phyloP scores from a whole-genome alignment of 2,329 filamentous ascomycete genomes.

The Talaromyces sp. region DNA sequence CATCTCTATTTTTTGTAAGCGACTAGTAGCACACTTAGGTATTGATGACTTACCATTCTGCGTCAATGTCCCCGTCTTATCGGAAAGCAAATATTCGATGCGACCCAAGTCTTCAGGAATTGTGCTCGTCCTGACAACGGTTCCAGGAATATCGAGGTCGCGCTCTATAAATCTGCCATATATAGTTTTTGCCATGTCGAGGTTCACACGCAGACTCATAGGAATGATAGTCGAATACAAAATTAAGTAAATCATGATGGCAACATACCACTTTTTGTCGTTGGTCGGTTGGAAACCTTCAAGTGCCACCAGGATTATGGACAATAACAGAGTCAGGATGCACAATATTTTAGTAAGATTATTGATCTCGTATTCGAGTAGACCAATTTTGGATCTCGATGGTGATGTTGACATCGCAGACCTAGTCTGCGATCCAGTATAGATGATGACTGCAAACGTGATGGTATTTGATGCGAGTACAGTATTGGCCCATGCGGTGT shows the following conservation, averaged over 20 bases:
- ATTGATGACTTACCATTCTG: slow-evolving; percentile 62
- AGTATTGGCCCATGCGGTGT: slow-evolving; percentile 98
- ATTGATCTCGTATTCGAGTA: slow-evolving; percentile 95
- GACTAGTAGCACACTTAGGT: slow-evolving; percentile 17
- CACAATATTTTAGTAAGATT: slow-evolving; percentile 95
- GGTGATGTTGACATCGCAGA: slow-evolving; percentile 89
- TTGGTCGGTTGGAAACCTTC: slow-evolving; percentile 66
- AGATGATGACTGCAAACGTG: slow-evolving; percentile 84
- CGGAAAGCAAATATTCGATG: slow-evolving; percentile 92
- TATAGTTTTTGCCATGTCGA: slow-evolving; percentile 94
- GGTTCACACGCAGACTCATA: slow-evolving; percentile 90
- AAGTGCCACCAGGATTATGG: slow-evolving; percentile 80
- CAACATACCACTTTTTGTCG: slow-evolving; percentile 75
- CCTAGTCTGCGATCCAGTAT: slow-evolving; percentile 90
- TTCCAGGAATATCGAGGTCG: slow-evolving; percentile 83
- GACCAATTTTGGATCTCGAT: slow-evolving; percentile 87
- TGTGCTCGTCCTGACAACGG: slow-evolving; percentile 91
- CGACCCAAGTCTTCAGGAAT: slow-evolving; percentile 94
- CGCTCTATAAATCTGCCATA: slow-evolving; percentile 95
- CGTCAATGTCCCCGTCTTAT: slow-evolving; percentile 97
- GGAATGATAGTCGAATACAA: slow-evolving; percentile 99
- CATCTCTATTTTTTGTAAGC: slow-evolving; percentile 64
- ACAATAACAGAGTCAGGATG: slow-evolving; percentile 78
- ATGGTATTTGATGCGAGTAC: slow-evolving; percentile 89
- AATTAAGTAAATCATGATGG: slow-evolving; percentile 96